Conservation (phyloP, 31 red algal species). For the Asparagopsis taxiformis region DNA sequence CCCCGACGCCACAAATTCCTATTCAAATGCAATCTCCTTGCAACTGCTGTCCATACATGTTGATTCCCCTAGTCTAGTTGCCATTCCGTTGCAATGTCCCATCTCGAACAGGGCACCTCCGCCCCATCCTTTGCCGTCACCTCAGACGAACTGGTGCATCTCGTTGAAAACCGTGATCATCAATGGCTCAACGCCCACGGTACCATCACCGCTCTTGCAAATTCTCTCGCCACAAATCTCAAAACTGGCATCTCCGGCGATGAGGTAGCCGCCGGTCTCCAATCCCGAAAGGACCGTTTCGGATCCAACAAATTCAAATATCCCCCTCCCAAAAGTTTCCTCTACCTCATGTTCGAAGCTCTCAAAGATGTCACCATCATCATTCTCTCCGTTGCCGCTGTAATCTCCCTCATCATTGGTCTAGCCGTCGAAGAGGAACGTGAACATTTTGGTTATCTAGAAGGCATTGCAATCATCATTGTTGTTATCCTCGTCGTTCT, state of each 20-base stretch:
- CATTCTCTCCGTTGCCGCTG: constrained; percentile 74
- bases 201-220: constrained; percentile 31
- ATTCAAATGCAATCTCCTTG: too few relatives aligned
- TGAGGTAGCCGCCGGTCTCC: constrained; percentile 21
- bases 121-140: constrained; percentile 33
- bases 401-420: constrained; percentile 65
- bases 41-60: too few relatives aligned
- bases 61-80: not conserved
- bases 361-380: constrained; percentile 87
- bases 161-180: constrained; percentile 62
- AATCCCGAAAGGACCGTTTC: constrained; percentile 33
- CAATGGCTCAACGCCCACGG: constrained; percentile 24
- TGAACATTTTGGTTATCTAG: constrained; percentile 74
- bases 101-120: constrained; percentile 11
- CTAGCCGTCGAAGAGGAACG: constrained; percentile 64
- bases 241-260: constrained; percentile 30
- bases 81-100: not conserved
- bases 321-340: constrained; percentile 66
- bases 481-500: constrained; percentile 76
- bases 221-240: constrained; percentile 15
- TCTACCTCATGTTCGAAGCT: constrained; percentile 49
- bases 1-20: too few relatives aligned
- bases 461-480: constrained; percentile 87
- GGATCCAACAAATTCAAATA: constrained; percentile 84
- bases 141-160: constrained; percentile 36